phyloP scores from a whole-genome alignment of 129 eudicot species.

The Gnaphalium uliginosum region DNA sequence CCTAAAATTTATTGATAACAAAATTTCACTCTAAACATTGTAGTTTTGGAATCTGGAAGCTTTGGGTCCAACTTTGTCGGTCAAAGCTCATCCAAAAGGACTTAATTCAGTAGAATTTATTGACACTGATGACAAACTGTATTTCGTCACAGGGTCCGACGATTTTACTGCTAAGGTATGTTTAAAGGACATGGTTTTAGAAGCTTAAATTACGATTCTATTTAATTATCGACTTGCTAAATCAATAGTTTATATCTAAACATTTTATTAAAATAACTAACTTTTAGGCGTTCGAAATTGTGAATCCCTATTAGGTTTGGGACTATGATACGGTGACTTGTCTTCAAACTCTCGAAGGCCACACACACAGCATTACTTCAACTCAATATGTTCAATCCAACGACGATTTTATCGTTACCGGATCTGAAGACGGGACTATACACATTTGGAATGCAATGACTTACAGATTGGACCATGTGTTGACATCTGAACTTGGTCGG shows the following conservation, averaged over 20 bases:
- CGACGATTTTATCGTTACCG: slow-evolving; percentile 52
- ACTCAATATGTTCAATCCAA: slow-evolving; percentile 40
- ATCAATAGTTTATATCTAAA: too few relatives aligned
- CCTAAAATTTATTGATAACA: not conserved
- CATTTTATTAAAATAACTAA: too few relatives aligned
- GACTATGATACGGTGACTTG: slow-evolving; percentile 56
- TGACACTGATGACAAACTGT: slow-evolving; percentile 61
- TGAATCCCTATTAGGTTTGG: too few relatives aligned
- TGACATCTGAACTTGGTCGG: slow-evolving; percentile 55
- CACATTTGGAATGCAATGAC: slow-evolving; percentile 62
- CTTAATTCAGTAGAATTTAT: slow-evolving; percentile 72
- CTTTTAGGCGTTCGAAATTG: too few relatives aligned
- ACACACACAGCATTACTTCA: slow-evolving; percentile 62
- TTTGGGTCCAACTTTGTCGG: slow-evolving; percentile 59
- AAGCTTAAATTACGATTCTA: too few relatives aligned
- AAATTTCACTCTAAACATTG: not conserved
- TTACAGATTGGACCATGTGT: slow-evolving; percentile 37
- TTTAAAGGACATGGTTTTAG: not conserved
- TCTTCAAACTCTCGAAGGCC: slow-evolving; percentile 70
- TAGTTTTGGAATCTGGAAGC: slow-evolving; percentile 88
- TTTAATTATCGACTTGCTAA: too few relatives aligned
- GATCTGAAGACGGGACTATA: slow-evolving; percentile 71
- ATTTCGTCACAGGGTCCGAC: slow-evolving; percentile 80
- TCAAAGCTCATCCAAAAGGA: slow-evolving; percentile 75
- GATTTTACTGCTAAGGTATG: slow-evolving; percentile 85